phyloP scores from a whole-genome alignment of 345 rosid species.

The Arabis hirsuta region DNA sequence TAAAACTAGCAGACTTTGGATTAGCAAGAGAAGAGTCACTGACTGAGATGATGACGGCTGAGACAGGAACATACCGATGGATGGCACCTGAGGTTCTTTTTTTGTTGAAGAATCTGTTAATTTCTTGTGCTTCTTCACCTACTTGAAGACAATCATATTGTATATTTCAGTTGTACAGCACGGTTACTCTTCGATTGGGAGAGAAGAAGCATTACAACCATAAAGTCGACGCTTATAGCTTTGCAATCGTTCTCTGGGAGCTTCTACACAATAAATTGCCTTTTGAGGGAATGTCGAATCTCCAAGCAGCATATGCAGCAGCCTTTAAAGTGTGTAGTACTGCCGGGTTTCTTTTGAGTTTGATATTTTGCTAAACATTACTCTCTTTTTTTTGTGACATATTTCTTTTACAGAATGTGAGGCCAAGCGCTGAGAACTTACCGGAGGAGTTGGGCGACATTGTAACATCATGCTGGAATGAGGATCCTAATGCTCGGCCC shows the following conservation, averaged over 20 bases:
- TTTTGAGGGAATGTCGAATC: conserved; percentile 98
- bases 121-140: background rate
- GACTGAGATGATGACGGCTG: conserved; percentile 99
- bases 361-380: background rate
- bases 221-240: conserved; percentile 95
- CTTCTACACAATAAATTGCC: conserved; percentile 91
- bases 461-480: conserved; percentile 92
- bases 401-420: conserved; percentile 62
- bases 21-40: conserved; percentile 95
- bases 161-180: conserved; percentile 79
- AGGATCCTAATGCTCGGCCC: conserved; percentile 86
- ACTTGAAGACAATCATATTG: conserved; percentile 19
- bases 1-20: conserved; percentile 94
- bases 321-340: conserved; percentile 72
- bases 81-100: conserved; percentile 91
- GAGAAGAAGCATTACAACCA: conserved; percentile 98
- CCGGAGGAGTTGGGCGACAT: conserved; percentile 75
- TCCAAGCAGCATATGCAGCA: conserved; percentile 97
- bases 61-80: conserved; percentile 96
- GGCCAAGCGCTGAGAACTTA: conserved; percentile 89
- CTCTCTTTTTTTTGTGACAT: conserved; percentile 1
- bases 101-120: background rate
- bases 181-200: conserved; percentile 86
- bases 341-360: background rate
- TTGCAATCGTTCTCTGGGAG: conserved; percentile 97